Evolutionary conservation across 2,329 filamentous ascomycete genomes (phyloP).

Genomic region (Fusarium nurragi): DNA sequence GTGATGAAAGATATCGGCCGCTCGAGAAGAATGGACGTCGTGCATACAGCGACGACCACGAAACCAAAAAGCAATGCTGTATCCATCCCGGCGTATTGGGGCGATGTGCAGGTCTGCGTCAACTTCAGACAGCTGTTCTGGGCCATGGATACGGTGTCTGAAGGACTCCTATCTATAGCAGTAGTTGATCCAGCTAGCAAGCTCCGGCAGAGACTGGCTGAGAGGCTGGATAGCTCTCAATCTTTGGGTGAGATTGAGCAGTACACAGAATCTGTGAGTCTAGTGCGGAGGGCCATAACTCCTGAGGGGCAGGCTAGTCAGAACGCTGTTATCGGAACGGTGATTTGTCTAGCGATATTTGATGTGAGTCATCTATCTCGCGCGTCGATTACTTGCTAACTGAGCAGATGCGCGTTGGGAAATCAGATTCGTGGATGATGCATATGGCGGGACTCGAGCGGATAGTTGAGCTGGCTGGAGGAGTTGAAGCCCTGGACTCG

Average conservation of each 20-base stretch:
- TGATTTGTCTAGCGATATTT: slow-evolving; percentile 33
- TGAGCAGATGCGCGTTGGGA: slow-evolving; percentile 21
- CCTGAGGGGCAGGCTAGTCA: not conserved
- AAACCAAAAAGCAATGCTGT: not conserved
- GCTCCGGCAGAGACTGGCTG: not conserved
- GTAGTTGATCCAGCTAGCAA: slow-evolving; percentile 14
- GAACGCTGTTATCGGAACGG: slow-evolving; percentile 27
- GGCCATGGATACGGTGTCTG: slow-evolving; percentile 37
- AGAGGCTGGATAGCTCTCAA: not conserved
- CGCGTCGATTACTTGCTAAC: not conserved
- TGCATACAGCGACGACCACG: not conserved
- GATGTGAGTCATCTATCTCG: slow-evolving; percentile 9
- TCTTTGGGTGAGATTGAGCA: slow-evolving; percentile 17
- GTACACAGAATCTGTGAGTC: slow-evolving; percentile 31
- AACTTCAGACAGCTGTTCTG: slow-evolving; percentile 32
- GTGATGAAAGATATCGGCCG: slow-evolving; percentile 36
- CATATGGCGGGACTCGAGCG: slow-evolving; percentile 31
- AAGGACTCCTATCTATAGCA: slow-evolving; percentile 28
- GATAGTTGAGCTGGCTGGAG: slow-evolving; percentile 20
- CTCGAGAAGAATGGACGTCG: slow-evolving; percentile 8
- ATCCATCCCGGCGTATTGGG: slow-evolving; percentile 27
- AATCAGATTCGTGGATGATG: slow-evolving; percentile 24
- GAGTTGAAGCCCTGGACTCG: slow-evolving; percentile 18
- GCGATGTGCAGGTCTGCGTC: slow-evolving; percentile 29
- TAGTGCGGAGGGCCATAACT: slow-evolving; percentile 20